A percentile compares a stretch with the other conserved stretches of the same genome.
phyloP scores from a whole-genome alignment of 2,329 filamentous ascomycete genomes.

The Teratosphaeria zuluensis region DNA sequence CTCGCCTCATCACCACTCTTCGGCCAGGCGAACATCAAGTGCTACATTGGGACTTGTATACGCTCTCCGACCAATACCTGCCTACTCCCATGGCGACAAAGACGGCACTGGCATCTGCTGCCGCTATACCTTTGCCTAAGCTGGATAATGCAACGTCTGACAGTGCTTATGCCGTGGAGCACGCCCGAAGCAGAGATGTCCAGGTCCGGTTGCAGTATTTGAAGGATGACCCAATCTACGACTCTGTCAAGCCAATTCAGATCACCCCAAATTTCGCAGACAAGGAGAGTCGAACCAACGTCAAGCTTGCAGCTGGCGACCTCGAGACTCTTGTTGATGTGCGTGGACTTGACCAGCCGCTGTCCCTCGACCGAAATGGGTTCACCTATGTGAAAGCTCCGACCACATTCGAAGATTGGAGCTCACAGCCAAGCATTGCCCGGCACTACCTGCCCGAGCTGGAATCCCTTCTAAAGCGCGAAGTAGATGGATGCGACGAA shows the following conservation, averaged over 20 bases:
- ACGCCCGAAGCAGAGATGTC: constrained; percentile 25
- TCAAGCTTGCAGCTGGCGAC: constrained; percentile 11
- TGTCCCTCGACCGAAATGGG: constrained; percentile 15
- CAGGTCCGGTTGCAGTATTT: constrained; percentile 19
- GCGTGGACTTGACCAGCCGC: constrained; percentile 7
- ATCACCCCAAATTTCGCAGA: constrained; percentile 19
- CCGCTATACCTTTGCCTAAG: not conserved
- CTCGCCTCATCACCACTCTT: not conserved
- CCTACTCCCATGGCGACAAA: not conserved
- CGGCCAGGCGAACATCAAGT: not conserved
- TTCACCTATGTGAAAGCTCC: constrained; percentile 15
- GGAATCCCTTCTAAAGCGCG: constrained; percentile 11
- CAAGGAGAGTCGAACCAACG: constrained; percentile 13
- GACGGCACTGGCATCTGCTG: not conserved
- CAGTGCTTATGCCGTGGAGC: not conserved
- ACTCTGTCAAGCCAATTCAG: constrained; percentile 17
- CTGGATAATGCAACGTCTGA: not conserved
- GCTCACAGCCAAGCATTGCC: constrained; percentile 9
- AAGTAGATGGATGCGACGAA: constrained; percentile 18
- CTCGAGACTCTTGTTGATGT: constrained; percentile 14
- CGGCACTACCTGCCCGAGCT: constrained; percentile 12
- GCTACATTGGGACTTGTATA: not conserved
- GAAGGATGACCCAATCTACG: constrained; percentile 17
- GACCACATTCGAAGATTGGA: constrained; percentile 11
- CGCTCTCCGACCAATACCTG: not conserved